Base-by-base conservation (phyloP, 805 yeast genomes). In the Ascoidea rubescens region DNA sequence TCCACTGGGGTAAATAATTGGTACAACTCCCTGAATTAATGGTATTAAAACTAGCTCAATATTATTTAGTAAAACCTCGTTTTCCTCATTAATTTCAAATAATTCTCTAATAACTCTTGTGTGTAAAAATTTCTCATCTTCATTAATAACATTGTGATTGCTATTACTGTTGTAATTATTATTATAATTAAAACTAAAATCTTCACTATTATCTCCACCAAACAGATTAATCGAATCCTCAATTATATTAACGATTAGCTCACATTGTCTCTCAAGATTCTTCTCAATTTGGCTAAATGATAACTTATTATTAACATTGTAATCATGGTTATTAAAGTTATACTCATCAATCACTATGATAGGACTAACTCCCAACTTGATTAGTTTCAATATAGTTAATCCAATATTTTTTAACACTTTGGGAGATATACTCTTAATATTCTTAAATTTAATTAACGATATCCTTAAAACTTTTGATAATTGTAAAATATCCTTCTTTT, bases 341-440 rank as follows among this genome's bases (percentile, higher is more conserved):
- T 63, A 64, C 10, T 69, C 66, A 49, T 82, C 89, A 32, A 85
- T 59, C 1, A 87, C 67, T 43, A 87, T 71, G 0, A 89, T 67
- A 0, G 96, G 95, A 12, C 84, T 77, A 1, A 85, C 78, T 0
- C 97, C 97, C 14, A 85, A 65, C 51, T 74, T 71, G 12, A 72
- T 67, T 61, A 84, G 67, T 51, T 83, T 68, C 33, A 71, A 67
- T 50, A 84, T 64, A 0, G 87, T 81, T 45, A 72, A 71, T 3
- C 80, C 78, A 14, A 84, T 74, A 0, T 80, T 79, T 17, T 56
- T 56, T 61, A 78, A 62, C 4, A 64, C 62, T 2, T 63, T 60
- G 2, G 53, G 53, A 5, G 66, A 50, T 30, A 78, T 64, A 2
- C 64, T 57, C 5, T 64, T 62, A 46, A 74, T 62, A 37, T 67